Conservation (phyloP, 176 grass and related monocot genomes). For the barley (Hordeum vulgare) region DNA sequence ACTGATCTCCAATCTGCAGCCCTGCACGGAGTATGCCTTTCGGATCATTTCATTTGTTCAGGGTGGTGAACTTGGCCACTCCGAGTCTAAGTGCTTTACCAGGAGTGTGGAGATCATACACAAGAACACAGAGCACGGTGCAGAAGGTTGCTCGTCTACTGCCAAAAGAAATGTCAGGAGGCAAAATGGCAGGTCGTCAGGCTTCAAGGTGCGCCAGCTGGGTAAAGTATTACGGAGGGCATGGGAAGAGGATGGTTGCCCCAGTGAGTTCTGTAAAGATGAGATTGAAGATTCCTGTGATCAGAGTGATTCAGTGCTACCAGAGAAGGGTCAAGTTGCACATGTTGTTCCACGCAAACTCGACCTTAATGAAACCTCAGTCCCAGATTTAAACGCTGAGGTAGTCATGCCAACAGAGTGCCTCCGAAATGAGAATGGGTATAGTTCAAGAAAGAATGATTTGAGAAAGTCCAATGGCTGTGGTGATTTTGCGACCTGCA, state of each 20-base stretch:
- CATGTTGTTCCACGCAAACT: conserved; percentile 35
- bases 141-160: conserved; percentile 50
- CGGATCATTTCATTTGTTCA: conserved; percentile 88
- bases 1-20: conserved; percentile 76
- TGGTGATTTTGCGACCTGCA: conserved; percentile 45
- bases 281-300: conserved; percentile 68
- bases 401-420: conserved; percentile 51
- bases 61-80: conserved; percentile 83
- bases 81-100: conserved; percentile 84
- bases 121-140: conserved; percentile 42
- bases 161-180: conserved; percentile 48
- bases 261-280: conserved; percentile 47
- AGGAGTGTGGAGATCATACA: conserved; percentile 82
- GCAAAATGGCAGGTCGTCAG: conserved; percentile 32
- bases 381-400: conserved; percentile 90
- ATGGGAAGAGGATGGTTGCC: conserved; percentile 69
- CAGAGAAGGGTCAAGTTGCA: conserved; percentile 34
- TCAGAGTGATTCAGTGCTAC: conserved; percentile 53
- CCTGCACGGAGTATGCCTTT: conserved; percentile 87
- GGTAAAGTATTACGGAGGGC: conserved; percentile 64
- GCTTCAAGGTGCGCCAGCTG: conserved; percentile 78
- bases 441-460: conserved; percentile 48
- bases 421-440: conserved; percentile 47
- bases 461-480: conserved; percentile 46
- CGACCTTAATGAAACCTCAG: conserved; percentile 62